phyloP scores from a whole-genome alignment of 768 basidiomycete species.

The Rhodotorula sphaerocarpa region DNA sequence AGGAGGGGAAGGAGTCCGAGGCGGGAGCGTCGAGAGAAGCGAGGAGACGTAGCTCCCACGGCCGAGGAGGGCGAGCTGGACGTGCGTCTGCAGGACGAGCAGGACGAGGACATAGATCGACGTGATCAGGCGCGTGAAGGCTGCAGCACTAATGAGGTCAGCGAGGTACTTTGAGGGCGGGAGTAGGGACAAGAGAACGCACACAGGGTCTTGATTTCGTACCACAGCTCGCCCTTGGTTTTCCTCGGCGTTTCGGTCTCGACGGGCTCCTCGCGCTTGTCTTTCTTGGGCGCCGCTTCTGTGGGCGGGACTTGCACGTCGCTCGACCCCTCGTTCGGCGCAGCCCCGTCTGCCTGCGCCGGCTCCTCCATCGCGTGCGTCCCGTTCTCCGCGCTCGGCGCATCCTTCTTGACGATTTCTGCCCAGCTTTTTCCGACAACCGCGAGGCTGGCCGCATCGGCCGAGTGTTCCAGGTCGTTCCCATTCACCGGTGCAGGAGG shows the following conservation, averaged over 20 bases:
- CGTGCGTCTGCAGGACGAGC: slow-evolving; percentile 71
- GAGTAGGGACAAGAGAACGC: slow-evolving; percentile 37
- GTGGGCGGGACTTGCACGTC: neutral
- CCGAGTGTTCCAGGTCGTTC: neutral
- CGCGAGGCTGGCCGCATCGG: neutral
- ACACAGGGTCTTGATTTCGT: slow-evolving; percentile 83
- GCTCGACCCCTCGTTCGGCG: neutral
- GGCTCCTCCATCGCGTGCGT: neutral
- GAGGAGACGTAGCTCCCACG: slow-evolving; percentile 69
- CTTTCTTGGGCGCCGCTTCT: slow-evolving; percentile 38
- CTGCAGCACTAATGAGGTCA: slow-evolving; percentile 47
- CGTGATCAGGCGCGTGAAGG: slow-evolving; percentile 78
- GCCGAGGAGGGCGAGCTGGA: slow-evolving; percentile 78
- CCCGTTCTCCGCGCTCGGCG: neutral
- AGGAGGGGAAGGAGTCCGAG: slow-evolving; percentile 9
- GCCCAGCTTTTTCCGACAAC: slow-evolving; percentile 29
- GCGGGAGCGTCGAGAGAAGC: slow-evolving; percentile 49
- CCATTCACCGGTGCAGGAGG: neutral
- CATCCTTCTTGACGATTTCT: slow-evolving; percentile 8
- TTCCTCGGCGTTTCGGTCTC: slow-evolving; percentile 48
- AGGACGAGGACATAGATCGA: slow-evolving; percentile 77
- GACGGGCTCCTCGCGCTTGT: no score
- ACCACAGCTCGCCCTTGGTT: slow-evolving; percentile 80
- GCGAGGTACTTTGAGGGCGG: neutral
- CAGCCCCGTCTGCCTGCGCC: neutral